These are phyloP conservation scores for Theobroma cacao DNA, from an alignment of 345 rosid species.

Conservation along the genomic window DNA sequence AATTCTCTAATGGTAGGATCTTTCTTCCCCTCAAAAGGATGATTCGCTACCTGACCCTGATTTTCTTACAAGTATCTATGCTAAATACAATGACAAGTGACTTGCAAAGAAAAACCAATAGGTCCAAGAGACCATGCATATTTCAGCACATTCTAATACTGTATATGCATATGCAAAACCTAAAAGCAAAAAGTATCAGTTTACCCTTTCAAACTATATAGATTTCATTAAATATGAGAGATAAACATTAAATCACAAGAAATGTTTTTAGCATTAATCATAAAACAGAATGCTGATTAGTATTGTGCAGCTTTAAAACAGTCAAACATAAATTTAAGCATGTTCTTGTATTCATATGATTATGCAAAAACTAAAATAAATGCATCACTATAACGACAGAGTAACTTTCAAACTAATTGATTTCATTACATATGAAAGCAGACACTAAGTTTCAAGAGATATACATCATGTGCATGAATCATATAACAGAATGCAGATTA, in stretches of 20 bases:
- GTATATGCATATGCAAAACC: background rate
- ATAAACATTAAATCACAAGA: background rate
- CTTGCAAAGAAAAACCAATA: background rate
- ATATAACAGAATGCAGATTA: background rate
- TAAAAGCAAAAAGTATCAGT: background rate
- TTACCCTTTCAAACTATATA: background rate
- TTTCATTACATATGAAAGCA: background rate
- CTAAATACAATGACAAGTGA: background rate
- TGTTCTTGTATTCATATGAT: background rate
- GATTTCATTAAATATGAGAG: background rate
- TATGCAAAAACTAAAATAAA: background rate
- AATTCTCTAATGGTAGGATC: background rate
- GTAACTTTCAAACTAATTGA: background rate
- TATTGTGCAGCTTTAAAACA: background rate
- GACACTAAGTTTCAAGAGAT: background rate
- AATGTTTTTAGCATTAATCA: background rate
- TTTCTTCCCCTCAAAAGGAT: background rate
- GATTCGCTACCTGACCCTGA: background rate
- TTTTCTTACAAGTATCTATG: background rate
- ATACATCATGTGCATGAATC: background rate
- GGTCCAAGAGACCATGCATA: background rate
- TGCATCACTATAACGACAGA: background rate
- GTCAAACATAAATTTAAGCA: background rate
- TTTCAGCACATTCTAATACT: background rate
- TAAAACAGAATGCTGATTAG: background rate